Percentiles rank a stretch among this genome's conserved stretches.
These are phyloP conservation scores for Vanderwaltozyma yarrowii DNA, from an alignment of 805 yeast genomes.

Conservation along the genomic window DNA sequence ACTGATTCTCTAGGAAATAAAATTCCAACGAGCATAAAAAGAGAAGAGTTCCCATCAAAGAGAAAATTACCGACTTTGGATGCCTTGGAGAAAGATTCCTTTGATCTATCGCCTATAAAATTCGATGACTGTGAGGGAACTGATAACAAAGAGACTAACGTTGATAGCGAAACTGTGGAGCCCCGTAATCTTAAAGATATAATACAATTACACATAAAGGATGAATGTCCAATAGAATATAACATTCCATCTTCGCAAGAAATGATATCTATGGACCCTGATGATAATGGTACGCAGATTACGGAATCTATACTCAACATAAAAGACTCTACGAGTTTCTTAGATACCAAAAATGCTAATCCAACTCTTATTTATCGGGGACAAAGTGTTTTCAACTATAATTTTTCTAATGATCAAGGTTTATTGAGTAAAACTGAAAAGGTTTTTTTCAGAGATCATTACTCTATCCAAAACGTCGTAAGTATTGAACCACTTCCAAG, in stretches of 20 bases:
- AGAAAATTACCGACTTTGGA: constrained; percentile 7
- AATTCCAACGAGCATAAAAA: background rate
- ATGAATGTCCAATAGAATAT: no score
- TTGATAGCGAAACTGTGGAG: no score
- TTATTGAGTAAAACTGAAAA: constrained; percentile 14
- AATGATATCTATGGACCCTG: no score
- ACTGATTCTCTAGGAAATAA: background rate
- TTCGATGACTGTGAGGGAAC: background rate
- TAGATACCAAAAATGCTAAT: no score
- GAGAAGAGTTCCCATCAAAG: background rate
- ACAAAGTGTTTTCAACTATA: background rate
- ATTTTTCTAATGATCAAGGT: constrained; percentile 6
- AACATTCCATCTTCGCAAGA: no score
- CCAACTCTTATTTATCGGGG: no score
- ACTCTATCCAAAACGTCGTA: constrained; percentile 13
- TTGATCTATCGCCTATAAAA: constrained; percentile 2
- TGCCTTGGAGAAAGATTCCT: constrained; percentile 9
- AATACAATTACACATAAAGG: no score
- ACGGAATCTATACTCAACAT: no score
- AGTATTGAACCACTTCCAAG: constrained; percentile 20
- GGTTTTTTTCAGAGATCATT: constrained; percentile 14
- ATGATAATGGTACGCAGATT: no score
- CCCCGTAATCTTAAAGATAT: no score
- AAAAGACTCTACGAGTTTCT: no score
- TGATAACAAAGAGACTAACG: constrained; percentile 1